These are phyloP conservation scores for Ophiostoma sp. DNA, from an alignment of 2,329 filamentous ascomycete genomes.

Conservation along the genomic window DNA sequence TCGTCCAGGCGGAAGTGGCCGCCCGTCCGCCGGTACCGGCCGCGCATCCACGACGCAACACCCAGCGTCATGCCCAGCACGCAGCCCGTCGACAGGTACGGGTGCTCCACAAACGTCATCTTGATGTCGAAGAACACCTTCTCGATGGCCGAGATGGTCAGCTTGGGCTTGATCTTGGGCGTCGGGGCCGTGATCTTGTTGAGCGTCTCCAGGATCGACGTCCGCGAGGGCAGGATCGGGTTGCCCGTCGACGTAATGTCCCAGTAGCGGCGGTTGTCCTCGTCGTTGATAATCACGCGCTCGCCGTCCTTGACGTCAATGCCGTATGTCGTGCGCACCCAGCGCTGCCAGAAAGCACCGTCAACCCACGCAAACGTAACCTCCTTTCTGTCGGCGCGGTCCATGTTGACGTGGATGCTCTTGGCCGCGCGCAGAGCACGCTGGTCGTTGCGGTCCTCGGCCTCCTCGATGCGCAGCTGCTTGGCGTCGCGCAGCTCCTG, in stretches of 20 bases:
- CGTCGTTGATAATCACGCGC: conserved; percentile 91
- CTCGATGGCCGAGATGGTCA: conserved; percentile 66
- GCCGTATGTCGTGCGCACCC: conserved; percentile 92
- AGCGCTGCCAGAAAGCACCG: conserved; percentile 93
- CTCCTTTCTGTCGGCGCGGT: conserved; percentile 78
- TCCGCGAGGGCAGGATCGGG: conserved; percentile 81
- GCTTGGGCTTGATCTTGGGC: conserved; percentile 68
- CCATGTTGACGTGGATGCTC: conserved; percentile 85
- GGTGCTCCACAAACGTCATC: conserved; percentile 54
- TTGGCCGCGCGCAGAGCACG: conserved; percentile 82
- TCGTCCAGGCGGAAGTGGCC: conserved; percentile 54
- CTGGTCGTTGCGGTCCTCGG: conserved; percentile 86
- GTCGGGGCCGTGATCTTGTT: conserved; percentile 64
- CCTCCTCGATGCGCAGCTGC: conserved; percentile 92
- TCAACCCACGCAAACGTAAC: conserved; percentile 97
- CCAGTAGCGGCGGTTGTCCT: conserved; percentile 94
- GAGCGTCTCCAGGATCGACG: conserved; percentile 83
- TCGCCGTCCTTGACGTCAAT: conserved; percentile 85
- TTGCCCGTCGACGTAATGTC: conserved; percentile 85
- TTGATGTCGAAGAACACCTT: conserved; percentile 66
- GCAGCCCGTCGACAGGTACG: conserved; percentile 53
- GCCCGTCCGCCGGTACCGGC: conserved; percentile 48
- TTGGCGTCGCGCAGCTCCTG: conserved; percentile 93
- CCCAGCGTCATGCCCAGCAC: conserved; percentile 53
- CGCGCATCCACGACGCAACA: conserved; percentile 49